phyloP scores from a whole-genome alignment of 345 rosid genomes.

The Pseudoturritis turrita region DNA sequence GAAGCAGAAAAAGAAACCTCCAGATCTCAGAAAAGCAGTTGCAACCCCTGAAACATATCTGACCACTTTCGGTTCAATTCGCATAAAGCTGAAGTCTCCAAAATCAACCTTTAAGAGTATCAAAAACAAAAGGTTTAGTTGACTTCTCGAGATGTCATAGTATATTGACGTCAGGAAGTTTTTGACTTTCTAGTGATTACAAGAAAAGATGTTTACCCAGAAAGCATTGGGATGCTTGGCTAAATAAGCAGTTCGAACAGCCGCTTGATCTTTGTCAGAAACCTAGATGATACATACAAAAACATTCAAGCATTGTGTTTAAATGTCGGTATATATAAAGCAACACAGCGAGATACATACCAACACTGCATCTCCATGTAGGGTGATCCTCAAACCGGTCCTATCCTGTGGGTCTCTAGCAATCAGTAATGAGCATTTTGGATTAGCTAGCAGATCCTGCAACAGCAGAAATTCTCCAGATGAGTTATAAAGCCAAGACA shows the following conservation, averaged over 20 bases:
- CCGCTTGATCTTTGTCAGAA: constrained; percentile 51
- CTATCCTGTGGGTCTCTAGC: constrained; percentile 86
- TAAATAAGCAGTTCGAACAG: constrained; percentile 69
- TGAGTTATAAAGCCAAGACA: neutral
- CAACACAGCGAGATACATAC: constrained; percentile 40
- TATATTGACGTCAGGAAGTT: neutral
- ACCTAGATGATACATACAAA: constrained; percentile 44
- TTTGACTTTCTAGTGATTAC: neutral
- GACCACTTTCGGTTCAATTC: constrained; percentile 73
- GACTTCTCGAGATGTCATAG: neutral
- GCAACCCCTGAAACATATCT: constrained; percentile 89
- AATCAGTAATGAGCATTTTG: constrained; percentile 84
- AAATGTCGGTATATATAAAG: neutral
- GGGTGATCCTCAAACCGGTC: constrained; percentile 72
- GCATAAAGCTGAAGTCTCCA: constrained; percentile 86
- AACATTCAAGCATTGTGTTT: neutral
- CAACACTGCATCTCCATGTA: constrained; percentile 81
- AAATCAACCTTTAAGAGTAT: constrained; percentile 76
- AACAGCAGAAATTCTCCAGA: constrained; percentile 15
- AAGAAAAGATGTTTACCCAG: constrained; percentile 56
- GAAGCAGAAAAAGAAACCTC: constrained; percentile 47
- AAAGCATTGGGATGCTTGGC: constrained; percentile 91
- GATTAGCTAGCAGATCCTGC: constrained; percentile 78
- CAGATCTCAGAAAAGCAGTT: constrained; percentile 88
- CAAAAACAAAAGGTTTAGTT: constrained; percentile 21